Conservation (phyloP, 192 early-diverging fungal genomes). For the Phycomyces nitens region DNA sequence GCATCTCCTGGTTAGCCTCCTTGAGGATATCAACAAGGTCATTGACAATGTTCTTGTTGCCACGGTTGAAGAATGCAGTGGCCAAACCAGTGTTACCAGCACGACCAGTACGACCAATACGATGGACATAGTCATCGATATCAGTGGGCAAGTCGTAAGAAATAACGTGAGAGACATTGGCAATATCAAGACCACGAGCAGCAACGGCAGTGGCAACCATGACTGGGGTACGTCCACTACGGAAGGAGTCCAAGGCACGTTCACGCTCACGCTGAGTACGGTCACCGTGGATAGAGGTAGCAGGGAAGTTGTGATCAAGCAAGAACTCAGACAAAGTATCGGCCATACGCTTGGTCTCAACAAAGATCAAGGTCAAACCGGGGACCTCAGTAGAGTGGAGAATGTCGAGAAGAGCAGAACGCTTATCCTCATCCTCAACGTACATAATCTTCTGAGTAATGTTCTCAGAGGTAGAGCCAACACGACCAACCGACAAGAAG, state of each 20-base stretch:
- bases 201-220: slow-evolving; percentile 91
- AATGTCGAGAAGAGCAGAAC: slow-evolving; percentile 86
- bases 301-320: slow-evolving; percentile 68
- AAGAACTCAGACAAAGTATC: slow-evolving; percentile 89
- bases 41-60: slow-evolving; percentile 78
- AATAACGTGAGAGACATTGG: slow-evolving; percentile 83
- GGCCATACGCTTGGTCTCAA: slow-evolving; percentile 95
- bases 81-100: slow-evolving; percentile 93
- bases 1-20: slow-evolving; percentile 95
- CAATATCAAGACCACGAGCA: slow-evolving; percentile 86
- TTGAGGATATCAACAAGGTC: slow-evolving; percentile 83
- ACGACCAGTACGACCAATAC: slow-evolving; percentile 90
- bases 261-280: slow-evolving; percentile 68
- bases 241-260: slow-evolving; percentile 61
- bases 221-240: slow-evolving; percentile 52
- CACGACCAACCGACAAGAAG: slow-evolving; percentile 90
- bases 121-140: slow-evolving; percentile 86
- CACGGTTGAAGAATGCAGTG: slow-evolving; percentile 94
- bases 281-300: slow-evolving; percentile 74
- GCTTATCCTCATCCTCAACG: slow-evolving; percentile 94
- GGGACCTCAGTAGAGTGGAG: slow-evolving; percentile 53
- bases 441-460: slow-evolving; percentile 92
- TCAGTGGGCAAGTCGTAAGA: slow-evolving; percentile 80
- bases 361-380: slow-evolving; percentile 91
- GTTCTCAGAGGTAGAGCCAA: slow-evolving; percentile 95